Percentiles rank a stretch among this genome's conserved stretches.
phyloP scores from a whole-genome alignment of 163 green algal species.

The Chlamydomonas reinhardtii region DNA sequence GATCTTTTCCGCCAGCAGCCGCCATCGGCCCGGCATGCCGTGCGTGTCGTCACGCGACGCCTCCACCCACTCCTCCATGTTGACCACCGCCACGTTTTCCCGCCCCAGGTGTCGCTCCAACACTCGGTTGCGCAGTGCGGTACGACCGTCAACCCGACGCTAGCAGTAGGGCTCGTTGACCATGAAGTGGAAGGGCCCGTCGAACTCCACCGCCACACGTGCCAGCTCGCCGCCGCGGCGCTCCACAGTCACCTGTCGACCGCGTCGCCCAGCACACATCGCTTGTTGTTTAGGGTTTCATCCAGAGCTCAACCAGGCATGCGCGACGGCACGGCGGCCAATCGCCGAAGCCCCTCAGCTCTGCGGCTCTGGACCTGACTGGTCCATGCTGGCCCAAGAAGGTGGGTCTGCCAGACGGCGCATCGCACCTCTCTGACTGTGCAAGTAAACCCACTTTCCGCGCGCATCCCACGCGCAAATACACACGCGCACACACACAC shows the following conservation, averaged over 20 bases:
- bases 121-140: slow-evolving; percentile 25
- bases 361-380: too few relatives aligned
- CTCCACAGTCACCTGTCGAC: background rate
- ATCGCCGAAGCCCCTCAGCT: too few relatives aligned
- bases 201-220: slow-evolving; percentile 22
- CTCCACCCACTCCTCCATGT: slow-evolving; percentile 34
- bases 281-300: too few relatives aligned
- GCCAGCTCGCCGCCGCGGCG: background rate
- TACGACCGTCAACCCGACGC: slow-evolving; percentile 7
- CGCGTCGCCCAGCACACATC: too few relatives aligned
- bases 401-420: too few relatives aligned
- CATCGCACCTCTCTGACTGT: too few relatives aligned
- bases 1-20: slow-evolving; percentile 15
- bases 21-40: slow-evolving; percentile 12
- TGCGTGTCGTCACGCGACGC: background rate
- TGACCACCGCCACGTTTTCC: slow-evolving; percentile 7
- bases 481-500: too few relatives aligned
- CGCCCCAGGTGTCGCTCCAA: background rate
- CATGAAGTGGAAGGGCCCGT: slow-evolving; percentile 41
- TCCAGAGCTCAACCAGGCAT: too few relatives aligned
- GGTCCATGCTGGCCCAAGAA: too few relatives aligned
- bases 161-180: slow-evolving; percentile 21
- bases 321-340: too few relatives aligned
- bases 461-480: too few relatives aligned
- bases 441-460: too few relatives aligned